A percentile compares a stretch with the other conserved stretches of the same genome.
Conservation (phyloP, 257 asterid species). For the Solanum virginianum region DNA sequence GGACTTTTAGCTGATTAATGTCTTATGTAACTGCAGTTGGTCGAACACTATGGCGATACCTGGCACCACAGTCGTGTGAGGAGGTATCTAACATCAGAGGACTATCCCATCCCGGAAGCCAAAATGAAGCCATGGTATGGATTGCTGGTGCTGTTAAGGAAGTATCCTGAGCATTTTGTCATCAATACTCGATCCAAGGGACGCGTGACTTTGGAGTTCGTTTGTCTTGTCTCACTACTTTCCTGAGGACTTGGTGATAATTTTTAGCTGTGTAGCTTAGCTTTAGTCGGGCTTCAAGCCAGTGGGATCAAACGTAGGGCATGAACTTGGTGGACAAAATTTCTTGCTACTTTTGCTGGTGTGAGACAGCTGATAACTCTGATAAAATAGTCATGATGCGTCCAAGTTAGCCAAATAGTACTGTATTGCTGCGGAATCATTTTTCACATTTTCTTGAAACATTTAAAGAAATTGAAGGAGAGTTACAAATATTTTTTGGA, state of each 20-base stretch:
- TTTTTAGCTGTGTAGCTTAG: neutral
- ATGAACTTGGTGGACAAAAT: neutral
- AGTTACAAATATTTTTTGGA: neutral
- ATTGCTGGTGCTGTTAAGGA: slow-evolving; percentile 65
- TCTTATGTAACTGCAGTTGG: slow-evolving; percentile 33
- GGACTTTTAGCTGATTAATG: neutral
- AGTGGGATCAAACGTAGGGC: neutral
- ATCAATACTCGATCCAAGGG: slow-evolving; percentile 86
- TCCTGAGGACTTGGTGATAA: slow-evolving; percentile 20
- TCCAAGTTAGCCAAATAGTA: neutral
- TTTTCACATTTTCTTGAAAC: neutral
- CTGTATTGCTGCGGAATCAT: neutral
- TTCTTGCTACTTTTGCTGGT: neutral
- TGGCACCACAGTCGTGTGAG: slow-evolving; percentile 94
- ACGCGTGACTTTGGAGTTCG: slow-evolving; percentile 56
- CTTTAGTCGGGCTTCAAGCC: neutral
- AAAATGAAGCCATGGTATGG: slow-evolving; percentile 85
- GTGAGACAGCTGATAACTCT: neutral
- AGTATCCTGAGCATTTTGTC: slow-evolving; percentile 86
- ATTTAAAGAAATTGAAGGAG: neutral
- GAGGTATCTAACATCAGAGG: slow-evolving; percentile 72
- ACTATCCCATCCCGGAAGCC: slow-evolving; percentile 49
- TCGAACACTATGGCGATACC: slow-evolving; percentile 47
- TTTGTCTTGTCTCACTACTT: slow-evolving; percentile 78
- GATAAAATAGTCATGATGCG: neutral